Evolutionary conservation across 1,139 yeast genomes (phyloP).

Genomic region (Candida neerlandica): DNA sequence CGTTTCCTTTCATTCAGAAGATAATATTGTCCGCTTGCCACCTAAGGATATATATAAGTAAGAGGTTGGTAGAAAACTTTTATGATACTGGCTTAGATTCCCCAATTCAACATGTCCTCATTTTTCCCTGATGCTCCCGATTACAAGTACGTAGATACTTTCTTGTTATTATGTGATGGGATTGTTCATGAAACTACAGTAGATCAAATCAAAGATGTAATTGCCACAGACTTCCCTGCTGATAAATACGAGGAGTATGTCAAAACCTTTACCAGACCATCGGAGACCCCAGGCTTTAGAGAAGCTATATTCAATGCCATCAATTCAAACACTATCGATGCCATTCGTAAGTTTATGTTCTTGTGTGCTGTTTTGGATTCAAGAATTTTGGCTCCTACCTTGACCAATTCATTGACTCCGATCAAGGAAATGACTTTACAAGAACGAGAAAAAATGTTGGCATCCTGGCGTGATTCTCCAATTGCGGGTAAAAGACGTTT

Average conservation of each 20-base stretch:
- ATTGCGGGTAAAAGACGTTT: constrained; percentile 31
- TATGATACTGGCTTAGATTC: neutral
- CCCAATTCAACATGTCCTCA: constrained; percentile 7
- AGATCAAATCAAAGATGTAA: constrained; percentile 28
- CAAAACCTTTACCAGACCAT: constrained; percentile 30
- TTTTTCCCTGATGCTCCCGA: constrained; percentile 23
- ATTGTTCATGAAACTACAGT: constrained; percentile 37
- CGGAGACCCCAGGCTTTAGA: constrained; percentile 31
- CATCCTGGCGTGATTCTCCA: constrained; percentile 44
- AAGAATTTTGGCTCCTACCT: constrained; percentile 36
- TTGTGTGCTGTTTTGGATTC: constrained; percentile 32
- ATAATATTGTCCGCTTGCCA: neutral
- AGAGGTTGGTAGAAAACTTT: neutral
- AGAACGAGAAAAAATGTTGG: constrained; percentile 32
- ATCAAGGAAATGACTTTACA: constrained; percentile 39
- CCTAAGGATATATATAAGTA: no score
- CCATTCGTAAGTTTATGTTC: constrained; percentile 27
- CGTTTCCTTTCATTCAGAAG: neutral
- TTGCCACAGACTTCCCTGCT: constrained; percentile 30
- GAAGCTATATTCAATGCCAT: constrained; percentile 22
- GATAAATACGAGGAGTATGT: constrained; percentile 39
- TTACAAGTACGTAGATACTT: constrained; percentile 30
- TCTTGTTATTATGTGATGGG: constrained; percentile 37
- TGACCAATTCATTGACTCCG: constrained; percentile 38
- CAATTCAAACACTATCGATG: constrained; percentile 19